Evolutionary conservation across 768 basidiomycete genomes (phyloP), one percentile per base, ranked within the genome.

Genomic region (Leccinum imitatum): DNA sequence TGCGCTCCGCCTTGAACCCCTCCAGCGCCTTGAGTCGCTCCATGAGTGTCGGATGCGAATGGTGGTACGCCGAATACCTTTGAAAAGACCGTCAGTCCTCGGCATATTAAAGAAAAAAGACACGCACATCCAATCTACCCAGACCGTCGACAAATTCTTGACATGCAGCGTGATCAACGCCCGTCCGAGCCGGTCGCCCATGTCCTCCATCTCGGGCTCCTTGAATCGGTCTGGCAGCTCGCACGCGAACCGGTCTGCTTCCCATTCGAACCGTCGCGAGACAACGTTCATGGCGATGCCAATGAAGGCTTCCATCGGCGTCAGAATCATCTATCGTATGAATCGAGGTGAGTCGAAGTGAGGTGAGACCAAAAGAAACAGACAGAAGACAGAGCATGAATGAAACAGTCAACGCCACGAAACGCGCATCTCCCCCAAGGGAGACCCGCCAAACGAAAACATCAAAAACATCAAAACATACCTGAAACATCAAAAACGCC

Each of bases 11-110:
- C 66, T 86, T 81, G 78, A 83, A 86, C n/a, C 75, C 71, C 60
- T 96, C 93, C 41, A 97, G 80, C 3, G 85, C 92, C 63, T 84
- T 87, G 67, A 98, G 77, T 8, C 95, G 84, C 77, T 99, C 95
- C 39, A 91, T 89, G 64, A 99, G 73, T 3, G 94, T 97, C 5
- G 96, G 96, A 74, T 99, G 96, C 51, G 91, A 95, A 75, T 98
- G 93, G 73, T 97, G 93, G 67, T 93, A 97, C 21, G 92, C 91
- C 54, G 94, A 97, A 77, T 96, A 97, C 59, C 90, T 91, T 13
- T 2, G 1, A 62, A 17, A 33, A 19, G 6, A 31, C 19, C 17
- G 50, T 31, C 50, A 21, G n/a, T 11, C 50, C 17, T 9, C 46
- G 10, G 8, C 39, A 2, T 17, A 33, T 56, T 31, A 0, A 25